Conservation (phyloP, 148 eudicot genomes). For the Nyssa sinensis region DNA sequence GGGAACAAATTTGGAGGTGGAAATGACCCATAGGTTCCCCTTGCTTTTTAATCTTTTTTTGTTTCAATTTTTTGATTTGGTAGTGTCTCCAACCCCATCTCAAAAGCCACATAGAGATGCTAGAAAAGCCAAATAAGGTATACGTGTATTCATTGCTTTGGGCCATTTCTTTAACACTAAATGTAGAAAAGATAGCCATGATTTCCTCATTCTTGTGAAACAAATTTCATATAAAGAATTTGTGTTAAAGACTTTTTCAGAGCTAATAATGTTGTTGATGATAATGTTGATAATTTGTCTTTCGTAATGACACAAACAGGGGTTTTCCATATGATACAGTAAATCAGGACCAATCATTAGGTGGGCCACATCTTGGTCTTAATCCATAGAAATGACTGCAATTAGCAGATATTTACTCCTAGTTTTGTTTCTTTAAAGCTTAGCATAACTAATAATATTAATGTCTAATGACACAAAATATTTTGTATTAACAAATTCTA, state of each 20-base stretch:
- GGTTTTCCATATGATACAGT: too few species aligned
- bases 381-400: not conserved
- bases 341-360: slow-evolving; percentile 15
- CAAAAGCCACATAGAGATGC: slow-evolving; percentile 23
- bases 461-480: not conserved
- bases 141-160: slow-evolving; percentile 10
- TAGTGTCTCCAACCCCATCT: slow-evolving; percentile 25
- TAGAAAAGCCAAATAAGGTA: slow-evolving; percentile 20
- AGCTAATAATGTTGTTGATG: slow-evolving; percentile 30
- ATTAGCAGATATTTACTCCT: not conserved
- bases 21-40: not conserved
- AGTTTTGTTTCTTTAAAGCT: not conserved
- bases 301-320: slow-evolving; percentile 26
- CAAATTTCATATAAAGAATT: slow-evolving; percentile 21
- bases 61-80: slow-evolving; percentile 15
- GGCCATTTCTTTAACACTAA: slow-evolving; percentile 11
- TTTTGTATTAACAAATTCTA: not conserved
- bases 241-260: slow-evolving; percentile 16
- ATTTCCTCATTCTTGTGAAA: slow-evolving; percentile 40
- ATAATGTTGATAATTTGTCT: slow-evolving; percentile 42
- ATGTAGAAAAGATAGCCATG: slow-evolving; percentile 41
- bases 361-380: not conserved
- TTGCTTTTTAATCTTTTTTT: not conserved
- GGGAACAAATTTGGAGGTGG: slow-evolving; percentile 17
- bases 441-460: not conserved